These are phyloP conservation scores for Dendryphion nanum DNA, from an alignment of 2,329 filamentous ascomycete genomes.

Conservation along the genomic window DNA sequence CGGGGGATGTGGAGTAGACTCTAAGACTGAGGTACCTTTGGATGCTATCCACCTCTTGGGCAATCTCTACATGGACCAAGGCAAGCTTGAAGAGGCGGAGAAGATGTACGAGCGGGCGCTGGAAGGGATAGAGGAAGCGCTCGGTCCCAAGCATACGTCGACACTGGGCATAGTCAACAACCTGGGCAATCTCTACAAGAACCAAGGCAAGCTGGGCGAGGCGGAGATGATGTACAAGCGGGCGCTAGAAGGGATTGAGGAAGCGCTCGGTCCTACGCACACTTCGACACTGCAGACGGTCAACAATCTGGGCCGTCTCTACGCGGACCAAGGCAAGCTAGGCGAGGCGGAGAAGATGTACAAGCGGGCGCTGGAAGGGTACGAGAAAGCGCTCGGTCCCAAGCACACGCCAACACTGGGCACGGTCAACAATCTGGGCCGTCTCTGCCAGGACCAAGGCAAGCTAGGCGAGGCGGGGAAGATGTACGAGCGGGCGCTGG, in stretches of 20 bases:
- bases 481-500: conserved; percentile 26
- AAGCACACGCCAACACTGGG: conserved; percentile 10
- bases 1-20: conserved; percentile 10
- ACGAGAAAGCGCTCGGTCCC: conserved; percentile 9
- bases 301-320: conserved; percentile 7
- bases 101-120: conserved; percentile 17
- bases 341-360: conserved; percentile 7
- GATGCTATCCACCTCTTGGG: conserved; percentile 6
- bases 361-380: conserved; percentile 11
- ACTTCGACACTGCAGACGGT: conserved; percentile 8
- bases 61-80: conserved; percentile 7
- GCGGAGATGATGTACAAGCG: conserved; percentile 9
- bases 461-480: background rate
- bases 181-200: conserved; percentile 45
- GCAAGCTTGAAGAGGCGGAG: conserved; percentile 12
- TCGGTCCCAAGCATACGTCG: conserved; percentile 4
- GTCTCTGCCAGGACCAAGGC: background rate
- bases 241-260: conserved; percentile 13
- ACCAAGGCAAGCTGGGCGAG: conserved; percentile 77
- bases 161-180: conserved; percentile 7
- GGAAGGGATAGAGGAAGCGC: conserved; percentile 14
- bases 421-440: conserved; percentile 9
- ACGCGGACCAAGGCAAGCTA: background rate
- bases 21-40: conserved; percentile 12
- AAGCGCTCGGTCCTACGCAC: conserved; percentile 10